phyloP scores from a whole-genome alignment of 768 basidiomycete genomes.

The Tulasnella sp. region DNA sequence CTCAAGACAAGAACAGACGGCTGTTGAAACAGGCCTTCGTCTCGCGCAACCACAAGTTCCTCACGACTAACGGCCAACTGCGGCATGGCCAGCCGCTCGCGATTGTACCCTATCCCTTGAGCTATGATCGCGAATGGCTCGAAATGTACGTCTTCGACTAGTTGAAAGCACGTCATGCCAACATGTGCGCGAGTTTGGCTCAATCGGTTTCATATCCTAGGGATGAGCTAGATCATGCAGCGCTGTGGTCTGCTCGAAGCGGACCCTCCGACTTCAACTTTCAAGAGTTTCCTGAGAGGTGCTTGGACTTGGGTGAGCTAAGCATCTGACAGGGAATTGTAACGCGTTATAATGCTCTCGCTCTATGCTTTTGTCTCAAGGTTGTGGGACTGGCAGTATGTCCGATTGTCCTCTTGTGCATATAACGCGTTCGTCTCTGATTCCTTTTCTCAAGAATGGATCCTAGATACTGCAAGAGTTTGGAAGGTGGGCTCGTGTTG shows the following conservation, averaged over 20 bases:
- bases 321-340: not conserved
- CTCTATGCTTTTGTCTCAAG: not conserved
- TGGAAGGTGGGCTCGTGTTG: slow-evolving; percentile 1
- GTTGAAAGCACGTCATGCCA: not conserved
- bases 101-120: slow-evolving; percentile 8
- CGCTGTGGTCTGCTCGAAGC: not conserved
- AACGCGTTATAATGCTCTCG: not conserved
- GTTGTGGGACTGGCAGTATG: slow-evolving; percentile 6
- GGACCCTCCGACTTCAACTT: slow-evolving; percentile 8
- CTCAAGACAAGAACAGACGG: not conserved
- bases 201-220: not conserved
- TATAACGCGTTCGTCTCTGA: not conserved
- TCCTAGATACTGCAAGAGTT: slow-evolving; percentile 6
- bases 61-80: not conserved
- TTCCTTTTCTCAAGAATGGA: not conserved
- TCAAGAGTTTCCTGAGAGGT: slow-evolving; percentile 5
- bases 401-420: not conserved
- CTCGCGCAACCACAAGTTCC: not conserved
- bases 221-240: not conserved
- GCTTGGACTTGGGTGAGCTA: slow-evolving; percentile 4
- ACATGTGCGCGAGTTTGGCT: not conserved
- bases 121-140: not conserved
- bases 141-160: slow-evolving; percentile 1
- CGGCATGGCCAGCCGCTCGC: not conserved
- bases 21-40: slow-evolving; percentile 1